These are phyloP conservation scores for Fusarium sp. DNA, from an alignment of 2,329 filamentous ascomycete species.

Conservation along the genomic window DNA sequence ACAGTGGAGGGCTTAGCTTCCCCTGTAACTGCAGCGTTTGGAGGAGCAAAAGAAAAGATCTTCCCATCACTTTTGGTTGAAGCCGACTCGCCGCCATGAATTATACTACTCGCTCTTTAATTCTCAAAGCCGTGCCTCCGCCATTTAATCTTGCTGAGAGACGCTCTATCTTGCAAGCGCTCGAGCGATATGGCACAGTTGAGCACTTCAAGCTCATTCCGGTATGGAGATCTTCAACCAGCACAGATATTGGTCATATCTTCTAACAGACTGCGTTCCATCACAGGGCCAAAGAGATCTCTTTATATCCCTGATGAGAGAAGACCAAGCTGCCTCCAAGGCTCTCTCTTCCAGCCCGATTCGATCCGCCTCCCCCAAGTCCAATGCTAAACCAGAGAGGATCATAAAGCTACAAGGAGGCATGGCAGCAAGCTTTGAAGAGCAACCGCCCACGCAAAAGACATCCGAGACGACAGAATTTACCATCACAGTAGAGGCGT, in stretches of 20 bases:
- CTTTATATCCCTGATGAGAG: slow-evolving; percentile 62
- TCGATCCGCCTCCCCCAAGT: slow-evolving; percentile 55
- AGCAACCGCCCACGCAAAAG: slow-evolving; percentile 1
- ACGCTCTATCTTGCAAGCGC: slow-evolving; percentile 63
- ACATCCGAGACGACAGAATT: slow-evolving; percentile 51
- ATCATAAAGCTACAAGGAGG: slow-evolving; percentile 29
- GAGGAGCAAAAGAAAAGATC: no score
- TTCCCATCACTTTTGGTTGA: no score
- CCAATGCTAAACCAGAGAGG: slow-evolving; percentile 44
- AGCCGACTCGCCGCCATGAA: background rate
- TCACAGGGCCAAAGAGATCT: slow-evolving; percentile 58
- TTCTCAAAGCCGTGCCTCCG: slow-evolving; percentile 62
- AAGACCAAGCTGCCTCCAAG: slow-evolving; percentile 51
- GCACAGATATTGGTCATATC: background rate
- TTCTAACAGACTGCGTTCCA: slow-evolving; percentile 8
- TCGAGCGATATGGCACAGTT: slow-evolving; percentile 62
- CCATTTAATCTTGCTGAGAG: slow-evolving; percentile 65
- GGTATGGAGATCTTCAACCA: slow-evolving; percentile 16
- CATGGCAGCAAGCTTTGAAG: slow-evolving; percentile 2
- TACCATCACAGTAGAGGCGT: slow-evolving; percentile 55
- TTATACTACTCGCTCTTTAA: slow-evolving; percentile 48
- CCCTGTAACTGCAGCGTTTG: no score
- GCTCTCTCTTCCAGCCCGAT: slow-evolving; percentile 61
- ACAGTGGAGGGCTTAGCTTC: slow-evolving; percentile 24
- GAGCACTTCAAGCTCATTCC: slow-evolving; percentile 60